Evolutionary conservation across 345 rosid species (phyloP), one percentile per base, ranked within the genome.

Genomic region (Mangifera indica): DNA sequence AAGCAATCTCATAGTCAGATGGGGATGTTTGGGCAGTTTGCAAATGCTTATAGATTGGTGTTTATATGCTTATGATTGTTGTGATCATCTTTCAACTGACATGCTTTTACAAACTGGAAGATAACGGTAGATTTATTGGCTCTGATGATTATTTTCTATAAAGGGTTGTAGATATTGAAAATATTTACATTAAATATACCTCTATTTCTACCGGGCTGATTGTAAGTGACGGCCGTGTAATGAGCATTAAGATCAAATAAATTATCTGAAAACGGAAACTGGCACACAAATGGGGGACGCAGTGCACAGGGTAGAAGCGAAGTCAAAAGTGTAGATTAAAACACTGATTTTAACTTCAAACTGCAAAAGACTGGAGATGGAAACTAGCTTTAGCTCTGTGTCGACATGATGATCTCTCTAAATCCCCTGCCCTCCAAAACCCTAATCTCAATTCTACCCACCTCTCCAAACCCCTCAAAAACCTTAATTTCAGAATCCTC

Each of bases 321-420:
- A 48, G 69, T 1, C 22, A 25, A 48, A 18, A 17, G 8, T 48
- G 34, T 25, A 13, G 10, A 3, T 1, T 32, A n/a, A 40, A 62
- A 10, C 51, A 62, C 29, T 18, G 26, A 13, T 37, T 20, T 44
- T 1, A 10, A 1, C 10, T 49, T 15, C 4, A 24, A 8, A 14
- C 17, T 10, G 13, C n/a, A n/a, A n/a, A n/a, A n/a, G n/a, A n/a
- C n/a, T n/a, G n/a, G n/a, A n/a, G n/a, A n/a, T n/a, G n/a, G n/a
- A n/a, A n/a, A n/a, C n/a, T n/a, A n/a, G n/a, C n/a, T n/a, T n/a
- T 40, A 7, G 45, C 46, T 59, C 26, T 58, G 69, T 45, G 40
- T 45, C 26, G 75, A 66, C 78, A 75, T 73, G 84, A 73, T 64
- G 77, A 59, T 78, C 55, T 76, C 88, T 75, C 84, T 82, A 2